Conservation (phyloP, 768 basidiomycete species). For the Termitomyces sp. region DNA sequence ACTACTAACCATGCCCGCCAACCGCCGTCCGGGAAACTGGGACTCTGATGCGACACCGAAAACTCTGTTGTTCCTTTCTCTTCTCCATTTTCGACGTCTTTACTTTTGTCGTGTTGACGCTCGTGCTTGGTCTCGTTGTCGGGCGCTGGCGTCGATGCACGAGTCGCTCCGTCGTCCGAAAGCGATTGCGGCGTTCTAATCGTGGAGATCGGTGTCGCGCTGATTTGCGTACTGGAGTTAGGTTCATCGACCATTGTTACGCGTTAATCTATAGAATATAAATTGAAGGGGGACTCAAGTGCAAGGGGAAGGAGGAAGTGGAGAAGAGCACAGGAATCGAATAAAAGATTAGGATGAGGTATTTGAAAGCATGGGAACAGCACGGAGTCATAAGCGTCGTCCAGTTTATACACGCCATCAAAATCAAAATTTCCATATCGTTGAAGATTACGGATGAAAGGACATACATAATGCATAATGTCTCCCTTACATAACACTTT, state of each 20-base stretch:
- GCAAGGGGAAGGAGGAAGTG: neutral
- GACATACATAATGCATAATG: neutral
- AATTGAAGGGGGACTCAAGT: too few relatives aligned
- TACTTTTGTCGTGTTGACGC: neutral
- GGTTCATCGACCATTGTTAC: neutral
- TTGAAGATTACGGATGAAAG: neutral
- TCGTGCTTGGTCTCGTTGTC: neutral
- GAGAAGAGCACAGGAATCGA: neutral
- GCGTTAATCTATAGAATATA: neutral
- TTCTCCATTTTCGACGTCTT: neutral
- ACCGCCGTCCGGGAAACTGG: constrained; percentile 36
- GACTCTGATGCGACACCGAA: neutral
- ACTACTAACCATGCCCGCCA: constrained; percentile 39
- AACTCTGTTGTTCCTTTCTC: neutral
- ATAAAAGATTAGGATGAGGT: neutral
- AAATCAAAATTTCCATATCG: neutral
- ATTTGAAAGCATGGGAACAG: constrained; percentile 13
- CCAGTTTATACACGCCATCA: neutral
- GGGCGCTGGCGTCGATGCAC: neutral
- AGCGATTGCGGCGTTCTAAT: neutral
- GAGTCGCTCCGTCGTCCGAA: constrained; percentile 1
- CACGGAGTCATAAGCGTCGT: neutral
- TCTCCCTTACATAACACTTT: neutral
- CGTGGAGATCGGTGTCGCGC: neutral
- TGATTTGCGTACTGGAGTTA: neutral